Base-by-base conservation (phyloP, 129 eudicot species). In the Helianthus tuberosus region DNA sequence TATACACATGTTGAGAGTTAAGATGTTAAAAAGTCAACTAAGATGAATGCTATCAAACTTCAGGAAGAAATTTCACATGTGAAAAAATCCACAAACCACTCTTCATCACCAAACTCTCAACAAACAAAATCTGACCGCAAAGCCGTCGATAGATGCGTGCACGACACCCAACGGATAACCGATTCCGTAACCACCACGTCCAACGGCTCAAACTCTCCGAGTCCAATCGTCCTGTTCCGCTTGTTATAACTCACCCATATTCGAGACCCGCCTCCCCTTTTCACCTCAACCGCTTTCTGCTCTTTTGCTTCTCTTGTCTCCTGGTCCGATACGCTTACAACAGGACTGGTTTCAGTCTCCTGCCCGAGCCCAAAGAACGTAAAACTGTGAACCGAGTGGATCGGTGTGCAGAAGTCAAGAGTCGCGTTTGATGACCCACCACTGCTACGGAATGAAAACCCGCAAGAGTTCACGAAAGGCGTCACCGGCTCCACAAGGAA, bases 121-220 rank as follows among this genome's bases (percentile, higher is more conserved):
- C 94, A 90, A 23, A 90, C 96, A 38, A 90, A 89, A 69, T 92
- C 87, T 5, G 86, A 86, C 86, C 91, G 81, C 23, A 91, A 78
- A 15, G 96, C 79, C 7, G 91, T 86, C 10, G 91, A 81, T 11
- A 92, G 86, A 77, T 83, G 81, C 2, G 98, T 89, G 87, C 98
- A 92, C 11, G 98, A 92, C 9, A 85, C 93, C 98, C 98, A 92
- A 13, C 98, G 86, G 13, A 92, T 92, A 27, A 92, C 91, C 6
- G 96, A 87, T 61, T 89, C 98, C 1, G 89, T 87, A 36, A 78
- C 93, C 79, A 87, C 85, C 11, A 83, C 66, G 59, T 89, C 88
- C 39, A 92, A 63, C 73, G 78, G 98, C 35, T 92, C 96, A 73
- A 87, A 79, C 71, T 92, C 98, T 3, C 96, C 93, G 20, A 89